Conservation (phyloP, 2,329 filamentous ascomycete species). For the Aspergillus ibericus region DNA sequence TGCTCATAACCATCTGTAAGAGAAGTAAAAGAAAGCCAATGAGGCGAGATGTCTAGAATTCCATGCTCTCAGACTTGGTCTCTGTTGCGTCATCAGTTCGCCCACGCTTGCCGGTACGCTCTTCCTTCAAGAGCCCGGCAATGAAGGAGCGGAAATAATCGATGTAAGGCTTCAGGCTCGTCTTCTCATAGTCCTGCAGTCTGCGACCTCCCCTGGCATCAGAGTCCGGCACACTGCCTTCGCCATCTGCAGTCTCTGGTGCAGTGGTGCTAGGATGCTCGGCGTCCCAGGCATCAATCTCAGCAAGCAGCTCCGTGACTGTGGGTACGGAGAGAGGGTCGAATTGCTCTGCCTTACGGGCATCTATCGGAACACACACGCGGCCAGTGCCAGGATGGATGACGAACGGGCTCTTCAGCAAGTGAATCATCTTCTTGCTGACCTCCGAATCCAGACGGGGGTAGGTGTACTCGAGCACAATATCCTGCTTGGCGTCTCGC, state of each 20-base stretch:
- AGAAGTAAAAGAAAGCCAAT: neutral
- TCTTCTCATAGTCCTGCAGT: constrained; percentile 93
- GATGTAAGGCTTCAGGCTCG: constrained; percentile 86
- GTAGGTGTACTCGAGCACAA: constrained; percentile 96
- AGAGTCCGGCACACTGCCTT: constrained; percentile 32
- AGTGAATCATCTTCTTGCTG: constrained; percentile 95
- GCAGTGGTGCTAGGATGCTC: constrained; percentile 28
- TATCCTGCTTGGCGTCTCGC: constrained; percentile 88
- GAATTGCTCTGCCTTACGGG: constrained; percentile 71
- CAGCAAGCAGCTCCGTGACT: constrained; percentile 73
- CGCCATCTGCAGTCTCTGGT: constrained; percentile 46
- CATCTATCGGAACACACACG: constrained; percentile 93
- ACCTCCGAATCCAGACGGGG: constrained; percentile 95
- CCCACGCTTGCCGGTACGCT: constrained; percentile 54
- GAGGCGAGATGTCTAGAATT: constrained; percentile 53
- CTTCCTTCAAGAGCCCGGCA: constrained; percentile 73
- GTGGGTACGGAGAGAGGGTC: constrained; percentile 88
- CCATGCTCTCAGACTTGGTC: constrained; percentile 57
- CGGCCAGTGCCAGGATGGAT: constrained; percentile 92
- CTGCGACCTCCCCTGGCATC: constrained; percentile 44
- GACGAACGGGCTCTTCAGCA: constrained; percentile 95
- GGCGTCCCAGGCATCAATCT: constrained; percentile 80
- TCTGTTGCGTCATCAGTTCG: constrained; percentile 48
- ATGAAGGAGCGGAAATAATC: constrained; percentile 87
- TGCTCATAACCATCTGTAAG: neutral